A percentile compares a stretch with the other conserved stretches of the same genome.
These are phyloP conservation scores for Trametes villosa DNA, from an alignment of 768 basidiomycete species.

Conservation along the genomic window DNA sequence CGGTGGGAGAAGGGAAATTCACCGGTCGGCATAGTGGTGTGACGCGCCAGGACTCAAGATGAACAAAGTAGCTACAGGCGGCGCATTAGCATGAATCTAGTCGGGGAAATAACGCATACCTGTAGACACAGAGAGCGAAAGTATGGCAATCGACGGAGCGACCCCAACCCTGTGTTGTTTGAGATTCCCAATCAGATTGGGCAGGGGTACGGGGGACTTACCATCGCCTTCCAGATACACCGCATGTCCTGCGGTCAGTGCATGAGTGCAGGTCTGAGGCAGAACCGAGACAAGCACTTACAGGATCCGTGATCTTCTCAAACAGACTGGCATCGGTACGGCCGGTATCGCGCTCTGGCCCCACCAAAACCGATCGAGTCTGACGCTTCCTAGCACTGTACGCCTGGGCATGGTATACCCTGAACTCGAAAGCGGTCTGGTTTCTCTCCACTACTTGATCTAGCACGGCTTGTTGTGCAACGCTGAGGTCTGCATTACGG, in stretches of 20 bases:
- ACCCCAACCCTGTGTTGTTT: not conserved
- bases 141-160: not conserved
- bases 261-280: not conserved
- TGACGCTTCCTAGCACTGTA: too few species aligned
- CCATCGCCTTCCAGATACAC: conserved; percentile 7
- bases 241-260: not conserved
- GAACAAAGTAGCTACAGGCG: not conserved
- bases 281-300: not conserved
- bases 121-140: conserved; percentile 3
- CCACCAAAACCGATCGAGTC: too few species aligned
- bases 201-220: not conserved
- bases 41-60: not conserved
- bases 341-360: too few species aligned
- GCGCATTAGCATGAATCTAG: not conserved
- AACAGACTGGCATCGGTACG: not conserved
- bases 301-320: not conserved
- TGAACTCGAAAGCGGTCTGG: too few species aligned
- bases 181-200: not conserved
- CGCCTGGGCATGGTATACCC: too few species aligned
- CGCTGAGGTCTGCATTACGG: too few species aligned
- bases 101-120: not conserved
- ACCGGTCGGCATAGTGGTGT: not conserved
- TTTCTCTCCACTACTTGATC: too few species aligned
- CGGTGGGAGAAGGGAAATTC: not conserved
- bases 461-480: too few species aligned